Conservation (phyloP, 1,284 basidiomycete genomes). For the Puccinia hordei region DNA sequence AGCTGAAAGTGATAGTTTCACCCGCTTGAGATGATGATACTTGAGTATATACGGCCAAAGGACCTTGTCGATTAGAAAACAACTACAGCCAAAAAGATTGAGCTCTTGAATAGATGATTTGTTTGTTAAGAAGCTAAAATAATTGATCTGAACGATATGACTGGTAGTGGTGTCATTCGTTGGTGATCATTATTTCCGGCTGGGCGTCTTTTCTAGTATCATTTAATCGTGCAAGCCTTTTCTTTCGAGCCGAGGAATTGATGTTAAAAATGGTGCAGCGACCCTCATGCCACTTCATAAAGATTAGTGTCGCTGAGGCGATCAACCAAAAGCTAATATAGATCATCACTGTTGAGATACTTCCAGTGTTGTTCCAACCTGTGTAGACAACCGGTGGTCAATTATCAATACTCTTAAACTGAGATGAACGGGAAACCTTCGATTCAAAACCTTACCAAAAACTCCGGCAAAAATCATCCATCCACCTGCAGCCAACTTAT, state of each 20-base stretch:
- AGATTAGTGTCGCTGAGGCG: conserved; percentile 68
- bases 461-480: conserved; percentile 49
- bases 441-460: conserved; percentile 19
- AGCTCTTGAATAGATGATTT: neutral
- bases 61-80: too few species aligned
- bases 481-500: conserved; percentile 42
- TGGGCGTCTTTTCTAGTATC: neutral
- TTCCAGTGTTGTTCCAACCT: conserved; percentile 61
- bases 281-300: conserved; percentile 69
- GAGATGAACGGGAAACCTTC: neutral
- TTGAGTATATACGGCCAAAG: too few species aligned
- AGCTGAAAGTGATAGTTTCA: too few species aligned
- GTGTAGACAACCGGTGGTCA: conserved; percentile 50
- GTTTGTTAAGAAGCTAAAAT: neutral
- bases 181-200: neutral
- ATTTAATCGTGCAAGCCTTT: conserved; percentile 9
- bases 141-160: neutral
- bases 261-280: conserved; percentile 60
- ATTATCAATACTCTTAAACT: neutral
- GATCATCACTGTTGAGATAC: conserved; percentile 70
- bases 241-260: conserved; percentile 52
- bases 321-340: conserved; percentile 81
- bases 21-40: too few species aligned
- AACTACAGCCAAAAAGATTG: too few species aligned
- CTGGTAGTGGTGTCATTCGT: neutral